Conservation (phyloP, 257 asterid species). For the Primulina eburnea region DNA sequence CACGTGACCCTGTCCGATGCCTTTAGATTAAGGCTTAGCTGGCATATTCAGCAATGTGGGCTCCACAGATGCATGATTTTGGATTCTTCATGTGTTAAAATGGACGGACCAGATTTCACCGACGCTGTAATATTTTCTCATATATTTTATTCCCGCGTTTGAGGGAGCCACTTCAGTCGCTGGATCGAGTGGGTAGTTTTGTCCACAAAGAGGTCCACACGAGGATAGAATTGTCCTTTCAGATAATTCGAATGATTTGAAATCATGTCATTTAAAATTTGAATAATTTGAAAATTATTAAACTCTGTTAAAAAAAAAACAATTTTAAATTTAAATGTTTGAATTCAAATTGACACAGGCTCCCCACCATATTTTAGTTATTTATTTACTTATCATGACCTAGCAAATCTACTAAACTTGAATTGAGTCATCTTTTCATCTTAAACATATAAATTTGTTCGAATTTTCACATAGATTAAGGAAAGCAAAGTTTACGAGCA, state of each 20-base stretch:
- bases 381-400: too few species aligned
- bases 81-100: background rate
- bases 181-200: too few species aligned
- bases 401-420: too few species aligned
- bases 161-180: background rate
- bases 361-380: background rate
- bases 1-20: background rate
- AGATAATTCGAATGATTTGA: too few species aligned
- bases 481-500: too few species aligned
- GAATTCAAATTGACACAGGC: background rate
- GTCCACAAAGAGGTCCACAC: too few species aligned
- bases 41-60: background rate
- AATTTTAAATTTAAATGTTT: too few species aligned
- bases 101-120: background rate
- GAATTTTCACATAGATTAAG: too few species aligned
- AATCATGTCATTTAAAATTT: background rate
- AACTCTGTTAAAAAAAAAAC: too few species aligned
- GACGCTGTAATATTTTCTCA: background rate
- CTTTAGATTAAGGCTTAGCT: background rate
- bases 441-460: too few species aligned
- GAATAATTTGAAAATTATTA: too few species aligned
- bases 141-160: background rate
- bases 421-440: too few species aligned
- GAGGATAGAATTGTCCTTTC: background rate
- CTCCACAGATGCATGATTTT: background rate